These are phyloP conservation scores for Leptographium wingfieldii DNA, from an alignment of 2,329 filamentous ascomycete species.

Conservation along the genomic window DNA sequence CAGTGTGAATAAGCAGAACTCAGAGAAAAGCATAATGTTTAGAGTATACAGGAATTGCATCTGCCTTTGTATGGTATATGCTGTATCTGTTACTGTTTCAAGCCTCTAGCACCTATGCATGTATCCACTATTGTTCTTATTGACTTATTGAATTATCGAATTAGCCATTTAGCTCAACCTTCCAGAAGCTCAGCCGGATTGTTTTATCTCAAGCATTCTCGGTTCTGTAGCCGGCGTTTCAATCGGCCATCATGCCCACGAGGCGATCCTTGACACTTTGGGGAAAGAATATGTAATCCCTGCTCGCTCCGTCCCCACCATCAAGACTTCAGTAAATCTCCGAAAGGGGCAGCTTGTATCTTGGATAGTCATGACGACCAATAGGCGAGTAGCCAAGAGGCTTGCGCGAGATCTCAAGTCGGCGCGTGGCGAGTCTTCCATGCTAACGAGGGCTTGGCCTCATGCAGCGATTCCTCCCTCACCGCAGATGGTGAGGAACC, in stretches of 20 bases:
- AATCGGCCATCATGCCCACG: neutral
- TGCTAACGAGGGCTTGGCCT: neutral
- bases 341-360: neutral
- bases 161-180: neutral
- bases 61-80: neutral
- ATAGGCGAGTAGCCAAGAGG: neutral
- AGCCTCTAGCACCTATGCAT: neutral
- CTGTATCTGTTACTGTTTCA: neutral
- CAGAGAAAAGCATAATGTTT: neutral
- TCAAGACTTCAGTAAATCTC: neutral
- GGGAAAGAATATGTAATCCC: neutral
- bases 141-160: neutral
- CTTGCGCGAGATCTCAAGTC: neutral
- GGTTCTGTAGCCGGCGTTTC: neutral
- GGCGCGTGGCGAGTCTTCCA: neutral
- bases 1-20: neutral
- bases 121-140: neutral
- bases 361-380: neutral
- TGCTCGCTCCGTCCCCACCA: too few species aligned
- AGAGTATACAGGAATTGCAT: too few species aligned
- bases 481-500: neutral
- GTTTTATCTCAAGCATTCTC: neutral
- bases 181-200: neutral
- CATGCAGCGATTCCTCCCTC: neutral
- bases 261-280: neutral